Conservation (phyloP, 2,329 filamentous ascomycete genomes). For the Monosporascus sp. region DNA sequence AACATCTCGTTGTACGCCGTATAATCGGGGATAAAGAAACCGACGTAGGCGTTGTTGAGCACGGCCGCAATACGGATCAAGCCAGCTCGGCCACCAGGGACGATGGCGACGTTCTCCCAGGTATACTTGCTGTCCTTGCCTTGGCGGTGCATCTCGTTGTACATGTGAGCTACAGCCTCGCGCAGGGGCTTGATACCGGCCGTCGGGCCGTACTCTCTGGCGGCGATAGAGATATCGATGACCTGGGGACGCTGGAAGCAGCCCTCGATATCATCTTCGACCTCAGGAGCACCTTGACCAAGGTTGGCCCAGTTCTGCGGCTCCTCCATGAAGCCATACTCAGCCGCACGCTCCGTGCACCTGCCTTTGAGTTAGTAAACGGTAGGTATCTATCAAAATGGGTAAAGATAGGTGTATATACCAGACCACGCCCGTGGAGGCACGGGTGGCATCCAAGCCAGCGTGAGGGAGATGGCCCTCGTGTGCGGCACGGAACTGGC, state of each 20-base stretch:
- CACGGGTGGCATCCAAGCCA: slow-evolving; percentile 80
- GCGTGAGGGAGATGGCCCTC: slow-evolving; percentile 88
- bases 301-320: slow-evolving; percentile 86
- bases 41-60: slow-evolving; percentile 84
- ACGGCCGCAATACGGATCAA: slow-evolving; percentile 94
- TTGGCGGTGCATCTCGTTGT: slow-evolving; percentile 87
- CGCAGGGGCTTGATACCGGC: slow-evolving; percentile 88
- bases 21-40: slow-evolving; percentile 93
- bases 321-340: slow-evolving; percentile 82
- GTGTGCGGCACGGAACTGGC: slow-evolving; percentile 83
- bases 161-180: slow-evolving; percentile 83
- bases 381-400: too few species aligned
- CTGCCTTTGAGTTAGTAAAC: too few species aligned
- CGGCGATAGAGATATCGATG: slow-evolving; percentile 72
- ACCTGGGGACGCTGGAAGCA: slow-evolving; percentile 77
- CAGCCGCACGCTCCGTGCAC: slow-evolving; percentile 76
- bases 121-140: slow-evolving; percentile 87
- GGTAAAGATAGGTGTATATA: too few species aligned
- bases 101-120: slow-evolving; percentile 96
- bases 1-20: slow-evolving; percentile 98
- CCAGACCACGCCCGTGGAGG: slow-evolving; percentile 93
- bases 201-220: slow-evolving; percentile 87
- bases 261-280: slow-evolving; percentile 86
- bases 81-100: slow-evolving; percentile 86
- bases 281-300: slow-evolving; percentile 89